Conservation (phyloP, 352 stramenopile genomes). For the Globisporangium cystogenes region DNA sequence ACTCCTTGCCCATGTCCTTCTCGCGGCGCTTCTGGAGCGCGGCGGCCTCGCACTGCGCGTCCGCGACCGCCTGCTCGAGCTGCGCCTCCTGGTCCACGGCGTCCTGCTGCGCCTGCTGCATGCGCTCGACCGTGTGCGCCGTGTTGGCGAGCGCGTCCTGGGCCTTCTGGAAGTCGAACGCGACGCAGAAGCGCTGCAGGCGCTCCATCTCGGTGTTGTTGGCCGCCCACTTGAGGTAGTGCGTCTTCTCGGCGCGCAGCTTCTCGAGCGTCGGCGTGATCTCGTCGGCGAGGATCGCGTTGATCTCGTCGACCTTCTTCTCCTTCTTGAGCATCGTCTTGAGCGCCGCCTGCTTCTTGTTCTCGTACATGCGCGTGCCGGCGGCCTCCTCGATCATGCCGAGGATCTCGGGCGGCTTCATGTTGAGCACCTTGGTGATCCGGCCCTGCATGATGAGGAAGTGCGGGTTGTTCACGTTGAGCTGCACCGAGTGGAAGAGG, state of each 20-base stretch:
- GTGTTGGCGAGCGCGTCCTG: conserved; percentile 83
- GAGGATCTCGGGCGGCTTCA: conserved; percentile 99
- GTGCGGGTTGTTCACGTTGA: conserved; percentile 99
- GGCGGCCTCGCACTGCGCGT: conserved; percentile 84
- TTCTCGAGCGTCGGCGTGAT: conserved; percentile 99
- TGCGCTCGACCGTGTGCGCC: conserved; percentile 84
- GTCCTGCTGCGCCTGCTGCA: conserved; percentile 83
- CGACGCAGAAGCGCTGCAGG: conserved; percentile 96
- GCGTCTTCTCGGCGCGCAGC: conserved; percentile 94
- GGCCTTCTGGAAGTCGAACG: conserved; percentile 92
- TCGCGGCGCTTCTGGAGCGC: conserved; percentile 66
- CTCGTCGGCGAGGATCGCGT: conserved; percentile 96
- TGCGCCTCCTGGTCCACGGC: conserved; percentile 44
- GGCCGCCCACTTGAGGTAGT: conserved; percentile 98
- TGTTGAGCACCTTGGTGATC: conserved; percentile 99
- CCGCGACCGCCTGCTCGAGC: conserved; percentile 60
- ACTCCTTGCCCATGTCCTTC: conserved; percentile 85
- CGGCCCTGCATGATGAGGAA: conserved; percentile 99
- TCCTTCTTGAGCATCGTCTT: conserved; percentile 99
- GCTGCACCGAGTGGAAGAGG: conserved; percentile 99
- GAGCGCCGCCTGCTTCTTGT: conserved; percentile 96
- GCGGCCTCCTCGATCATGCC: conserved; percentile 99
- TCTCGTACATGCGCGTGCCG: conserved; percentile 99
- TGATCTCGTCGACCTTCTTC: conserved; percentile 99
- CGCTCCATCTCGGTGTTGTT: conserved; percentile 99